Evolutionary conservation across 148 eudicot species (phyloP), one percentile per base, ranked within the genome.

Genomic region (Vaccinium vitisidaea): DNA sequence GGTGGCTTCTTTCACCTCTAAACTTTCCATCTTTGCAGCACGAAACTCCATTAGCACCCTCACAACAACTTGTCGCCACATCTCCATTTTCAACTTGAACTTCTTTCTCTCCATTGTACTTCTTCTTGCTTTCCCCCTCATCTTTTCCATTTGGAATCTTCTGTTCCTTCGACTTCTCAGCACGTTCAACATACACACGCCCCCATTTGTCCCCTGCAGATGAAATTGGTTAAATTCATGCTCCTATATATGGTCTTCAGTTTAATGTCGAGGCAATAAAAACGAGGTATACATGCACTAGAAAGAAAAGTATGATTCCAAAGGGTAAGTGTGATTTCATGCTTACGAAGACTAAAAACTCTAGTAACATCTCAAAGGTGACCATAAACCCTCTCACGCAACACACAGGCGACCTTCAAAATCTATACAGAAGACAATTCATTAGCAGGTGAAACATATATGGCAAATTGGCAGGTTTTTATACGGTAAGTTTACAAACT

Each of bases 161-260:
- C 84, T 84, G 89, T 85, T 86, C 87, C 5, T 85, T 88, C 55
- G n/a, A 84, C 46, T 92, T 87, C 39, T 88, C 91, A 87, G 89
- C 84, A 82, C 79, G 86, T 78, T 93, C 89, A 61, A 77, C 80
- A 75, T 54, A 79, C 81, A 87, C 89, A 67, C 0, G 32, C n/a
- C n/a, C 97, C 95, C 99, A 96, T 96, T 88, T 93, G 94, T 52
- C 99, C 99, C 89, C 99, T 96, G 92, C 78, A 89, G 79, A 84
- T 82, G 27, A 84, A 56, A 13, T 58, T 6, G 36, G 82, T 46
- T 50, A 78, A 59, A 32, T 77, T 15, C 48, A 83, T 30, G 18
- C 43, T 67, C 43, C 56, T n/a, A n/a, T n/a, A n/a, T 49, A 50
- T 13, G 13, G 7, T 11, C 11, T 53, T 58, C 4, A 8, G 49